phyloP scores from a whole-genome alignment of 352 stramenopile genomes.

The Phytophthora constricta region DNA sequence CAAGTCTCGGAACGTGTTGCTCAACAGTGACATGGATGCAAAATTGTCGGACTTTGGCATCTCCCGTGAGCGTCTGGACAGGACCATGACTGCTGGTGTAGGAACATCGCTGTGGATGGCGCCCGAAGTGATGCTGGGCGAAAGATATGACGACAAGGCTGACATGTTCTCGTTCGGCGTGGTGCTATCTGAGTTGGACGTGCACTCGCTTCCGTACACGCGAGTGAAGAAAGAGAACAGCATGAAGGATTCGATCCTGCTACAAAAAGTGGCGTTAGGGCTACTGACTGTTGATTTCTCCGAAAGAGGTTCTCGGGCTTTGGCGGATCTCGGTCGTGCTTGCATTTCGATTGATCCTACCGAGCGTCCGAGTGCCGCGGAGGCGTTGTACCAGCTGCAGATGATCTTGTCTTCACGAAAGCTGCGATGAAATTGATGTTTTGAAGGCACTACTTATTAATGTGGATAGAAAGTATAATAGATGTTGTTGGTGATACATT shows the following conservation, averaged over 20 bases:
- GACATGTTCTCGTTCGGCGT: conserved; percentile 76
- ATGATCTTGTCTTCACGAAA: conserved; percentile 19
- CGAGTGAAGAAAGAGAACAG: conserved; percentile 18
- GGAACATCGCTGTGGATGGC: conserved; percentile 69
- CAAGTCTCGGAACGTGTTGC: conserved; percentile 53
- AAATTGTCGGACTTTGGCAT: conserved; percentile 75
- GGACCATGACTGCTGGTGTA: conserved; percentile 46
- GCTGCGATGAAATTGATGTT: not conserved
- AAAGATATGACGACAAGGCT: conserved; percentile 53
- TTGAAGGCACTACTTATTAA: not conserved
- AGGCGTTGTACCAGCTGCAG: conserved; percentile 41
- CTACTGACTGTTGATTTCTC: conserved; percentile 39
- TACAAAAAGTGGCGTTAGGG: conserved; percentile 42
- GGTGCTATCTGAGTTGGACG: conserved; percentile 63
- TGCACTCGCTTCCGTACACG: conserved; percentile 29
- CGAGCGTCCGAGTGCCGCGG: conserved; percentile 31
- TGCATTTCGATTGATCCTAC: conserved; percentile 41
- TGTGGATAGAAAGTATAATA: too few relatives aligned
- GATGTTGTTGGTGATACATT: too few relatives aligned
- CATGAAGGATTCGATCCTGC: conserved; percentile 29
- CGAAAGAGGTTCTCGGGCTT: not conserved
- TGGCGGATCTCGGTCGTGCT: conserved; percentile 24
- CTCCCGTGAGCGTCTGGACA: conserved; percentile 26
- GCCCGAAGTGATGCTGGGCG: conserved; percentile 62
- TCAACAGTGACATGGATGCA: conserved; percentile 48